Evolutionary conservation across 2,329 filamentous ascomycete genomes (phyloP), one percentile per base, ranked within the genome.

Genomic region (Periglandula ipomoeae): DNA sequence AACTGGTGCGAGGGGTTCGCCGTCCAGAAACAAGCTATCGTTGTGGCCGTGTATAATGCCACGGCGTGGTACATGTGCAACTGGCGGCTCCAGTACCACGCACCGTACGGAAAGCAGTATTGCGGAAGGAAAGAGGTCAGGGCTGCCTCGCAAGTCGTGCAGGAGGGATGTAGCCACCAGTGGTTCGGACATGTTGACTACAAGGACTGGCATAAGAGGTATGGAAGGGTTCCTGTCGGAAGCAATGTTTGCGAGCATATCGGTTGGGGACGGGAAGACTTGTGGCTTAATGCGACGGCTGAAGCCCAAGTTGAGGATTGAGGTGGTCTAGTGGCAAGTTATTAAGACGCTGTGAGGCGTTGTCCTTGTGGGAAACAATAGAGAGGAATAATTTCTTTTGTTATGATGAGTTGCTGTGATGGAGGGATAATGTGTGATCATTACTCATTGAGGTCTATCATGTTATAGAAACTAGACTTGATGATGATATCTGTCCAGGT

Each of bases 1-100:
- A 50, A 38, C 30, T 52, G 50, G 50, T 52, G 50, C 41, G 48
- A 50, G 20, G 15, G 34, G 3, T 46, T 47, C 37, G 30, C 23
- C 39, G 34, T n/a, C n/a, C 27, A 20, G 5, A n/a, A 11, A 27
- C 23, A 22, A 23, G 23, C 48, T 17, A 20, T 48, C 19, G 27
- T 50, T 15, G 6, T 50, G 27, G 39, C 50, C 10, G 42, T 52
- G 17, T 24, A 50, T 5, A 42, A 45, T 19, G 11, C 43, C 19
- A 13, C n/a, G 3, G 32, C 22, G 20, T 52, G 44, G 48, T 52
- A 50, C 37, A 13, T 50, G 44, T 52, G 50, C 37, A 34, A 39
- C 44, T 50, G 22, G 22, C 8, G n/a, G 22, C 24, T 19, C n/a
- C 32, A 39, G 3, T 30, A 11, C 24, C 7, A 9, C 3, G 5